Evolutionary conservation across 1,139 yeast genomes (phyloP).

Genomic region (Trichomonascaceae sp.): DNA sequence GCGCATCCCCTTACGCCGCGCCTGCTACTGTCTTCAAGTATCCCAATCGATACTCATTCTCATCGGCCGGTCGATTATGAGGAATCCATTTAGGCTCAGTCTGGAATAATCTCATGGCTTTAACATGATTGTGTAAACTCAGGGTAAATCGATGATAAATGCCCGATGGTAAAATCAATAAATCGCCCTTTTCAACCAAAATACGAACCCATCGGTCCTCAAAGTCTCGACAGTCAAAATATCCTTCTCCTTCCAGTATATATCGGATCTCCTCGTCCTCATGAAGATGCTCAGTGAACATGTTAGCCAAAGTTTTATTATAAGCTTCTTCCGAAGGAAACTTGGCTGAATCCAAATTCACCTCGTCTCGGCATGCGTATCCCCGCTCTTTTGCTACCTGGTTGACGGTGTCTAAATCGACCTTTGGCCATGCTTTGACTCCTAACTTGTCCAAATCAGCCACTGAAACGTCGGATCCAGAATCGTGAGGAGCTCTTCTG

Average conservation of each 20-base stretch:
- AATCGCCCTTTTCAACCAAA: constrained; percentile 56
- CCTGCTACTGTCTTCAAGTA: constrained; percentile 25
- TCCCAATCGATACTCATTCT: constrained; percentile 36
- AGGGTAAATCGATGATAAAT: constrained; percentile 89
- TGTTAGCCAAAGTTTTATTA: constrained; percentile 57
- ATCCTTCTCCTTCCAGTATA: constrained; percentile 84
- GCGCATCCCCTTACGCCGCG: not conserved
- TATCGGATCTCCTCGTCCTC: constrained; percentile 97
- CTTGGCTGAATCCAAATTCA: constrained; percentile 53
- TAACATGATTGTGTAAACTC: constrained; percentile 53
- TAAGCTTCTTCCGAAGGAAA: constrained; percentile 63
- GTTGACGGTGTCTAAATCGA: constrained; percentile 54
- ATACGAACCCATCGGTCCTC: constrained; percentile 76
- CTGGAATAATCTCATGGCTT: constrained; percentile 78
- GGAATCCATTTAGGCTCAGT: constrained; percentile 98
- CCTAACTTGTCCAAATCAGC: constrained; percentile 56
- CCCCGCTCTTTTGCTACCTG: constrained; percentile 58
- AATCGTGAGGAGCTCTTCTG: constrained; percentile 65
- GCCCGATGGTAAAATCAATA: constrained; percentile 69
- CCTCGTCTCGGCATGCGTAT: constrained; percentile 75
- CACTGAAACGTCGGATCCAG: constrained; percentile 51
- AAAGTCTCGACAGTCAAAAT: constrained; percentile 73
- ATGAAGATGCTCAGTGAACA: constrained; percentile 85
- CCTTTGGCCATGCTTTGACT: constrained; percentile 53
- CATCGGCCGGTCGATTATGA: constrained; percentile 56